Conservation (phyloP, 2,329 filamentous ascomycete genomes). For the Pseudogymnoascus sp. region DNA sequence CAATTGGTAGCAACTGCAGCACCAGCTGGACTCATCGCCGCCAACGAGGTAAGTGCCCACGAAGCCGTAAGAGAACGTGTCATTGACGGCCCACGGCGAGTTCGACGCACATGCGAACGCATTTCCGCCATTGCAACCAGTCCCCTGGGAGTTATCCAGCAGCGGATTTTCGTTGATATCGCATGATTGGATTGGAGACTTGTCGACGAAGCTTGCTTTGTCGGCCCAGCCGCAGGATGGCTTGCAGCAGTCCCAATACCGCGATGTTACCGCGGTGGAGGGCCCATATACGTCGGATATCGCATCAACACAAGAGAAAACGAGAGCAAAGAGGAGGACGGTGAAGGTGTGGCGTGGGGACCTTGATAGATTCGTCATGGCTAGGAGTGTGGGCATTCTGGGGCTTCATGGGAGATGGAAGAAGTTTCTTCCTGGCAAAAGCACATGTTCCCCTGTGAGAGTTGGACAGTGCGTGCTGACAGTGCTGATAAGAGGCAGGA, state of each 20-base stretch:
- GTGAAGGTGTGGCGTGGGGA: not conserved
- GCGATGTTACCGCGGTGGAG: constrained; percentile 22
- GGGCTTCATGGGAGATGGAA: constrained; percentile 5
- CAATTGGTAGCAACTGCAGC: constrained; percentile 51
- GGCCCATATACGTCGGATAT: not conserved
- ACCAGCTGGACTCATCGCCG: constrained; percentile 37
- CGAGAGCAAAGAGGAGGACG: not conserved
- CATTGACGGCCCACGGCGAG: constrained; percentile 42
- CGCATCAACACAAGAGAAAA: not conserved
- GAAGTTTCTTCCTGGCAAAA: constrained; percentile 5
- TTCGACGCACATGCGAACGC: constrained; percentile 48
- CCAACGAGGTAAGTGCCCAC: constrained; percentile 41
- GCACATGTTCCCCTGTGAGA: constrained; percentile 7
- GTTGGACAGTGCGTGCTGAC: constrained; percentile 3
- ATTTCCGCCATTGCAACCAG: constrained; percentile 45
- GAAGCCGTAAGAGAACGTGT: constrained; percentile 44
- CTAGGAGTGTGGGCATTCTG: constrained; percentile 5
- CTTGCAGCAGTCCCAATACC: constrained; percentile 64
- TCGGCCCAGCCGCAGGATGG: constrained; percentile 53
- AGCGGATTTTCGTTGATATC: constrained; percentile 46
- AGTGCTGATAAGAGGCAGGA: not conserved
- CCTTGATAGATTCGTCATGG: not conserved
- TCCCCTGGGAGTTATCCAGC: constrained; percentile 38
- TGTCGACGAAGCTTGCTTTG: constrained; percentile 43
- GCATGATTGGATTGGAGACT: constrained; percentile 45